Evolutionary conservation across 2,329 filamentous ascomycete species (phyloP), one percentile per base, ranked within the genome.

Genomic region (Colletotrichum orbiculare): DNA sequence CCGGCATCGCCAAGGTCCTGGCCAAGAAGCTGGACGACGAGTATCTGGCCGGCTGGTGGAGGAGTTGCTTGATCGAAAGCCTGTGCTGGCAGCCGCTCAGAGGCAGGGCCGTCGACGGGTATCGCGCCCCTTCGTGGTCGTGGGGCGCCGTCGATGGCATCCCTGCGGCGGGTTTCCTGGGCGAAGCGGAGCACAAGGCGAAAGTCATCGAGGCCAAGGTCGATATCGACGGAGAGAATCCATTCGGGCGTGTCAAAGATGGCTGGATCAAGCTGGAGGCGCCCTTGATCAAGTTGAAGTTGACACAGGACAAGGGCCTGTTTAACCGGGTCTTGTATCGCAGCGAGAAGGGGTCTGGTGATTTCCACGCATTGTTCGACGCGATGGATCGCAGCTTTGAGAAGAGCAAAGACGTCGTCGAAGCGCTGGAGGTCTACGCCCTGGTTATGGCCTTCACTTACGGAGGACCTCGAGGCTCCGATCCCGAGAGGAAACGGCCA

Each of bases 11-110:
- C 0, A 68, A 64, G 5, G 59, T 67, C 4, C 49, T 75, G 39
- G 69, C 69, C 37, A 60, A 66, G 39, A 68, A 60, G 2, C 69
- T 68, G 6, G 56, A 58, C 0, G 71, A 71, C 12, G 53, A 70
- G 8, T 77, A 76, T 52, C 60, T 69, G 1, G 75, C 75, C 0
- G 73, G 75, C 1, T 43, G 77, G 17, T 77, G 75, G 75, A 48
- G 61, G 10, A 25, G 38, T 4, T 53, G 35, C 2, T 39, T 67
- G 9, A 53, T 65, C 25, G 34, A 54, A 6, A 15, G 46, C 8
- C 8, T 67, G 13, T 64, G 45, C 37, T 67, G 64, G 64, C 52
- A 65, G 6, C 17, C 43, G 17, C 45, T 61, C 25, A 5, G 5
- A 9, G 60, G 61, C 25, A 55, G 50, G n/a, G 33, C 49, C 4